Evolutionary conservation across 148 eudicot species (phyloP).

Genomic region (Rhododendron griersonianum): DNA sequence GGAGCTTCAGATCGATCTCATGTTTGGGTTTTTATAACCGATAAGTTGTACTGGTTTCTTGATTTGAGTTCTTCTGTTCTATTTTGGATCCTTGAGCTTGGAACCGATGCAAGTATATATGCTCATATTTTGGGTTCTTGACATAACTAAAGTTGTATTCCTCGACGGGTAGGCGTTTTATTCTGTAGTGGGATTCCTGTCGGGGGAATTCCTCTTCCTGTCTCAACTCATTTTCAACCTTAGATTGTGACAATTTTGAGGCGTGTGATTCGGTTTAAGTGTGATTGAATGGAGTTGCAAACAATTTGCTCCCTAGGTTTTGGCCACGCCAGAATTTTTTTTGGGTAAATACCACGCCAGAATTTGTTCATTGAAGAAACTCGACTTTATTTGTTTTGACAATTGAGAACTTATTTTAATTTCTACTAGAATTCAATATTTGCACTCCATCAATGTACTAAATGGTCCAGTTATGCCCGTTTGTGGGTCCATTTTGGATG

Average conservation of each 20-base stretch:
- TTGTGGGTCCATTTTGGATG: no score
- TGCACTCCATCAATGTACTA: no score
- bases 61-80: not conserved
- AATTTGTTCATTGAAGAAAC: not conserved
- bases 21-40: not conserved
- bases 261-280: not conserved
- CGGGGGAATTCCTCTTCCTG: no score
- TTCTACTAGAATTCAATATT: not conserved
- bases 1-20: not conserved
- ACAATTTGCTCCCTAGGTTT: not conserved
- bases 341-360: no score
- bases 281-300: not conserved
- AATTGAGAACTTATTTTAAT: not conserved
- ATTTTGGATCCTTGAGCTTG: not conserved
- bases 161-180: not conserved
- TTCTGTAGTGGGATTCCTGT: not conserved
- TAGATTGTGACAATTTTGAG: not conserved
- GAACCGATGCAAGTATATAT: not conserved
- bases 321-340: no score
- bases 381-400: no score
- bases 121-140: not conserved
- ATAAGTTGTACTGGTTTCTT: not conserved
- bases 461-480: no score
- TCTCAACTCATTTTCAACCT: no score
- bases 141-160: not conserved